Percentiles rank a stretch among this genome's conserved stretches.
These are phyloP conservation scores for Passalora sequoiae DNA, from an alignment of 2,329 filamentous ascomycete species.

Conservation along the genomic window DNA sequence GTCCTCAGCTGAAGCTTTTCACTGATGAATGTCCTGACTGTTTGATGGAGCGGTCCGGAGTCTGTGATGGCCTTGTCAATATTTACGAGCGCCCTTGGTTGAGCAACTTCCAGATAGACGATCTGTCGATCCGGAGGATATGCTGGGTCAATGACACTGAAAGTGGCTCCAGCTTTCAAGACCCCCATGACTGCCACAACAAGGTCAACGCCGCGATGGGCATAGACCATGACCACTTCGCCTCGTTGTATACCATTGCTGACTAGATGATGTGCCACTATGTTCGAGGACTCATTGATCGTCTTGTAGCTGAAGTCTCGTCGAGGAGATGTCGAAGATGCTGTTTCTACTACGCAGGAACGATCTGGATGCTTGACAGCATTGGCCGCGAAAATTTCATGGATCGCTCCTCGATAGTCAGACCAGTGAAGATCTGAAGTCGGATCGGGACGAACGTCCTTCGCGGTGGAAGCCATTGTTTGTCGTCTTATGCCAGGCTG, in stretches of 20 bases:
- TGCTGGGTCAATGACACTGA: conserved; percentile 68
- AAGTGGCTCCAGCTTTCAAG: conserved; percentile 54
- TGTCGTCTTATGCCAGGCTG: background rate
- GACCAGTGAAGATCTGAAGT: conserved; percentile 64
- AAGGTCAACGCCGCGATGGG: conserved; percentile 73
- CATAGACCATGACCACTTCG: conserved; percentile 91
- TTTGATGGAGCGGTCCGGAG: conserved; percentile 56
- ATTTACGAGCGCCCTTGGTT: conserved; percentile 64
- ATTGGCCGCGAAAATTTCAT: conserved; percentile 63
- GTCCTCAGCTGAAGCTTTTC: conserved; percentile 68
- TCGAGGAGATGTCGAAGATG: conserved; percentile 40
- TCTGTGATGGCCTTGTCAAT: conserved; percentile 69
- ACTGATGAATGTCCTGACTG: conserved; percentile 63
- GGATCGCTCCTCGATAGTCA: conserved; percentile 61
- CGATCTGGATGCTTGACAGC: conserved; percentile 64
- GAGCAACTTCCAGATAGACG: conserved; percentile 75
- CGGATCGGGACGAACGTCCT: conserved; percentile 53
- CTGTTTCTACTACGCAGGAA: conserved; percentile 63
- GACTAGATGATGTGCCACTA: conserved; percentile 72
- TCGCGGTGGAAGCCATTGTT: conserved; percentile 24
- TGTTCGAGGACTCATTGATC: conserved; percentile 79
- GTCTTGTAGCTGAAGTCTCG: conserved; percentile 72
- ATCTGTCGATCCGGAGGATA: conserved; percentile 78
- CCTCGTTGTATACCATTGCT: conserved; percentile 67
- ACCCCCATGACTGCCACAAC: conserved; percentile 76